Evolutionary conservation across 306 rosid species (phyloP).

Genomic region (Acacia melanoxylon): DNA sequence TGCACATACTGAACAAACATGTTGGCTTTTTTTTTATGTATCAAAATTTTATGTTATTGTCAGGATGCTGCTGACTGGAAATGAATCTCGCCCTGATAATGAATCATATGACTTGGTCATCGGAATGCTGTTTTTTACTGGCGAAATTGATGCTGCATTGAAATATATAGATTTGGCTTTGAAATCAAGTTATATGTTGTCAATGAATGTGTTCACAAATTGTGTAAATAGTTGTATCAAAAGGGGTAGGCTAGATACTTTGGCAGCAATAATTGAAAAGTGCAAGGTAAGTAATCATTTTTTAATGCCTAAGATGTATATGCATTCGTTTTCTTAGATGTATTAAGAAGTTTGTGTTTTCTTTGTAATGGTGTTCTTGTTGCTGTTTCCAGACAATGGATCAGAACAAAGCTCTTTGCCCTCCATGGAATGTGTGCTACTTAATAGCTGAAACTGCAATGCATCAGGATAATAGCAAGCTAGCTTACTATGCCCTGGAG

Average conservation of each 20-base stretch:
- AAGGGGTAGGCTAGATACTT: constrained; percentile 66
- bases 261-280: constrained; percentile 76
- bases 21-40: constrained; percentile 9
- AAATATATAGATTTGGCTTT: constrained; percentile 69
- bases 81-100: constrained; percentile 70
- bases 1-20: not conserved
- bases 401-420: constrained; percentile 95
- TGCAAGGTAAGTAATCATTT: constrained; percentile 65
- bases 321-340: constrained; percentile 1
- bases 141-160: constrained; percentile 64
- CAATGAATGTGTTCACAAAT: constrained; percentile 54
- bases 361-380: constrained; percentile 22
- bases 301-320: constrained; percentile 21
- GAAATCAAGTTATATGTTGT: constrained; percentile 70
- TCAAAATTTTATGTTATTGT: constrained; percentile 26
- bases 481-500: constrained; percentile 72
- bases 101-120: constrained; percentile 80
- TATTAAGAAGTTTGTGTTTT: constrained; percentile 29
- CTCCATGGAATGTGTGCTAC: constrained; percentile 72
- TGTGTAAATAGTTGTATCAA: constrained; percentile 59
- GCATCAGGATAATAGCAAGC: constrained; percentile 75
- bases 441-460: constrained; percentile 63
- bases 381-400: constrained; percentile 68
- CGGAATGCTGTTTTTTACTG: constrained; percentile 61
- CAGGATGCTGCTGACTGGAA: constrained; percentile 90